These are phyloP conservation scores for Candida koratica DNA, from an alignment of 805 yeast species.

Conservation along the genomic window DNA sequence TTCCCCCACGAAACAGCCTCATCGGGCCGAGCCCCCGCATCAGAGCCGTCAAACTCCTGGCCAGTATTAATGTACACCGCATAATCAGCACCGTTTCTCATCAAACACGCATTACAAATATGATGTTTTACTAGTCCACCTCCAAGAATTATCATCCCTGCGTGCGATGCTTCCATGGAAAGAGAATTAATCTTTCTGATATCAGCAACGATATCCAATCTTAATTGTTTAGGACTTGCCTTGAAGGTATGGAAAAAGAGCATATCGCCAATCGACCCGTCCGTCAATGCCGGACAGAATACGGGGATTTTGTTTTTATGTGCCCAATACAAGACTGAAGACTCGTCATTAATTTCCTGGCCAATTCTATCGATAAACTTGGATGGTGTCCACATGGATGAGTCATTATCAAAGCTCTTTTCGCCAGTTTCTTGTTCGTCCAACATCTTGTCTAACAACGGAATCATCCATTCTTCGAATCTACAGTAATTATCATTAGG, in stretches of 20 bases:
- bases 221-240: slow-evolving; percentile 82
- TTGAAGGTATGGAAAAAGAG: slow-evolving; percentile 96
- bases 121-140: slow-evolving; percentile 97
- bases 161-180: slow-evolving; percentile 90
- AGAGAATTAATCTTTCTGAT: slow-evolving; percentile 86
- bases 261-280: slow-evolving; percentile 99
- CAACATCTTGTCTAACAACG: slow-evolving; percentile 79
- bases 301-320: slow-evolving; percentile 94
- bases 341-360: slow-evolving; percentile 89
- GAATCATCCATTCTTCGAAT: slow-evolving; percentile 98
- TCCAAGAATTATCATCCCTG: slow-evolving; percentile 95
- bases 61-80: slow-evolving; percentile 98
- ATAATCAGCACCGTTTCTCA: slow-evolving; percentile 99
- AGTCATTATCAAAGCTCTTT: slow-evolving; percentile 47
- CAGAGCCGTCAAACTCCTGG: slow-evolving; percentile 98
- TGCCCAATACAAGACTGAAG: slow-evolving; percentile 95
- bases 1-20: slow-evolving; percentile 99
- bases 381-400: slow-evolving; percentile 91
- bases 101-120: slow-evolving; percentile 94
- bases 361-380: slow-evolving; percentile 89
- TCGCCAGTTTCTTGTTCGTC: slow-evolving; percentile 81
- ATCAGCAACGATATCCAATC: slow-evolving; percentile 91
- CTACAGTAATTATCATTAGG: slow-evolving; percentile 97
- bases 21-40: slow-evolving; percentile 98
- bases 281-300: slow-evolving; percentile 96